Percentiles rank a stretch among this genome's conserved stretches.
Evolutionary conservation across 2,329 filamentous ascomycete species (phyloP).

Genomic region (Scytalidium sp.): DNA sequence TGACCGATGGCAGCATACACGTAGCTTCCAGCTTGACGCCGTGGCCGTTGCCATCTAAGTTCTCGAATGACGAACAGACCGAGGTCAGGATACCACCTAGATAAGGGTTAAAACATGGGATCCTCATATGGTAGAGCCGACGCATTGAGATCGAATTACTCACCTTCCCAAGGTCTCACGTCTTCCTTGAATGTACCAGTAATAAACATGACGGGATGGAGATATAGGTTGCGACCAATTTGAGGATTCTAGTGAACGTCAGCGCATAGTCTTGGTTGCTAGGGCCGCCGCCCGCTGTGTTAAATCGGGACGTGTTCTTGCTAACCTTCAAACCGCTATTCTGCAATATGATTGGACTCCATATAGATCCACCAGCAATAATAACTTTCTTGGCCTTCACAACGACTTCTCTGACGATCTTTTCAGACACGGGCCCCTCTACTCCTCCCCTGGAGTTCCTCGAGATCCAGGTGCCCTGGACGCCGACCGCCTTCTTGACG

Average conservation of each 20-base stretch:
- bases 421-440: slow-evolving; percentile 43
- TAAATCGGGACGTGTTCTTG: background rate
- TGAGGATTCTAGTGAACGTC: slow-evolving; percentile 57
- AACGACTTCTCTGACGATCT: slow-evolving; percentile 57
- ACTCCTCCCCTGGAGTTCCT: slow-evolving; percentile 61
- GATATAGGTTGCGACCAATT: slow-evolving; percentile 75
- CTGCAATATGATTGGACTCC: slow-evolving; percentile 72
- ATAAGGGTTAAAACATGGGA: slow-evolving; percentile 4
- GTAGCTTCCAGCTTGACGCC: slow-evolving; percentile 78
- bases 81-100: slow-evolving; percentile 69
- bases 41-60: slow-evolving; percentile 77
- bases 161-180: slow-evolving; percentile 62
- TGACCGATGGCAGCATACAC: slow-evolving; percentile 67
- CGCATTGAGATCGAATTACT: background rate
- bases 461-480: slow-evolving; percentile 73
- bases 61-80: slow-evolving; percentile 73
- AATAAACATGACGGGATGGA: slow-evolving; percentile 69
- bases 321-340: slow-evolving; percentile 70
- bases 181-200: slow-evolving; percentile 67
- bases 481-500: slow-evolving; percentile 61
- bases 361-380: slow-evolving; percentile 71
- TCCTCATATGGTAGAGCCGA: background rate
- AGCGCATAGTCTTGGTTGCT: slow-evolving; percentile 2
- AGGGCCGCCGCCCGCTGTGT: background rate
- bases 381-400: slow-evolving; percentile 80